Evolutionary conservation across 169 alveolate species (phyloP).

Genomic region (Plasmodium gonderi): DNA sequence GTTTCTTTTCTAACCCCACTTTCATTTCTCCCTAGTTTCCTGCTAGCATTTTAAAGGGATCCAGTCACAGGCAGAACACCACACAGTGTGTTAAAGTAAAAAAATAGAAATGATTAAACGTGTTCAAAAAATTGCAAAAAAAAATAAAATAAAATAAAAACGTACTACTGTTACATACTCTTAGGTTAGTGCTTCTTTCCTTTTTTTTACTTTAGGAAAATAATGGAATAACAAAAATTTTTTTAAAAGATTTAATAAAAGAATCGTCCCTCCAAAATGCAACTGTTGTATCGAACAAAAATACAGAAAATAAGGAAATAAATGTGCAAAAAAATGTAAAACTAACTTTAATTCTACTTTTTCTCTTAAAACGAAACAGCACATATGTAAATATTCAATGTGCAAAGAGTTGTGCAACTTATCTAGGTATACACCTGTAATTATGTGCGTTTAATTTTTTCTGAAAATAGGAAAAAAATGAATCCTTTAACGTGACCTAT

Average conservation of each 20-base stretch:
- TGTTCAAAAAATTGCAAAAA: neutral
- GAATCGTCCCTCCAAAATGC: constrained; percentile 33
- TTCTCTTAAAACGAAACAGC: neutral
- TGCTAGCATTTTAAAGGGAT: constrained; percentile 5
- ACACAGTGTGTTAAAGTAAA: constrained; percentile 10
- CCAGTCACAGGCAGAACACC: constrained; percentile 23
- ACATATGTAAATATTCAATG: neutral
- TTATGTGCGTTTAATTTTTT: neutral
- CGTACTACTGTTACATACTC: neutral
- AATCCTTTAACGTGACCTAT: constrained; percentile 59
- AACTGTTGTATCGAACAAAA: neutral
- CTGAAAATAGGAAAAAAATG: constrained; percentile 46
- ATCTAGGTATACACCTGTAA: neutral
- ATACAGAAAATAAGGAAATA: constrained; percentile 16
- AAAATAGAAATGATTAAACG: constrained; percentile 7
- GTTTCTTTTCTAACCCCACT: neutral
- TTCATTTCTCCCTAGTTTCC: constrained; percentile 29
- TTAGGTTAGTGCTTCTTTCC: neutral
- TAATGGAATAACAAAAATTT: constrained; percentile 61
- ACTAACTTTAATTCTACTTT: constrained; percentile 5
- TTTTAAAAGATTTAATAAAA: constrained; percentile 71
- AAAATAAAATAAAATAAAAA: neutral
- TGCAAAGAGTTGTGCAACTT: no score
- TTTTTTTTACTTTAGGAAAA: constrained; percentile 29
- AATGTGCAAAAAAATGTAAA: constrained; percentile 19